These are phyloP conservation scores for Tulasnella sp. DNA, from an alignment of 768 basidiomycete genomes.

Conservation along the genomic window DNA sequence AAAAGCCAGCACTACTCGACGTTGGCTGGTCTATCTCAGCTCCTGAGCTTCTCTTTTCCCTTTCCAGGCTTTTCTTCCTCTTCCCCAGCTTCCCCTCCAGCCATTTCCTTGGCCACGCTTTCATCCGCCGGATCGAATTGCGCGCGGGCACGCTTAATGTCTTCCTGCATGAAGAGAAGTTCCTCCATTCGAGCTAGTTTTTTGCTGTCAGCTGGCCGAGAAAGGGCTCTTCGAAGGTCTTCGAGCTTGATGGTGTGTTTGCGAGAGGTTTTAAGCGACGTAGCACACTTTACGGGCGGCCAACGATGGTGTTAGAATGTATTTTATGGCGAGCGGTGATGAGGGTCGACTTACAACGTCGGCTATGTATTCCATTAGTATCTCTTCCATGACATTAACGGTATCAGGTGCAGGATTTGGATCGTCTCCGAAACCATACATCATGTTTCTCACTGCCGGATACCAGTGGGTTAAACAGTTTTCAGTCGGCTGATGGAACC, in stretches of 20 bases:
- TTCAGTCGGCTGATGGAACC: background rate
- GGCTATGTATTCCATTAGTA: constrained; percentile 82
- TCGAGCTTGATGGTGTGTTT: constrained; percentile 53
- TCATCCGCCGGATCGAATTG: constrained; percentile 62
- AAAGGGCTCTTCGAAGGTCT: constrained; percentile 74
- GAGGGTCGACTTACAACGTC: constrained; percentile 64
- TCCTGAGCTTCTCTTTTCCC: background rate
- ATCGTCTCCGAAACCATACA: constrained; percentile 95
- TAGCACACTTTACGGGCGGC: constrained; percentile 10
- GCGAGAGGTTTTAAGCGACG: constrained; percentile 22
- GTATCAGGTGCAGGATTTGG: constrained; percentile 83
- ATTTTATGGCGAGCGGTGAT: too few species aligned
- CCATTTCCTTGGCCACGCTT: constrained; percentile 7
- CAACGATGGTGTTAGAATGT: background rate
- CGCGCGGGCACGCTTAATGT: constrained; percentile 41
- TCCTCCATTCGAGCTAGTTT: constrained; percentile 92
- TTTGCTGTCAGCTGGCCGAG: constrained; percentile 82
- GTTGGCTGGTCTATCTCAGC: background rate
- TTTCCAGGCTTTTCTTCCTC: background rate
- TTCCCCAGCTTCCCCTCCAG: background rate
- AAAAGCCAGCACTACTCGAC: background rate
- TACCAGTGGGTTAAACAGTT: background rate
- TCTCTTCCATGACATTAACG: constrained; percentile 90
- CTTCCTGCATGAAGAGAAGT: constrained; percentile 40
- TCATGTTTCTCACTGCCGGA: constrained; percentile 68